Evolutionary conservation across 306 rosid species (phyloP), one percentile per base, ranked within the genome.

Genomic region (Argentina anserina): DNA sequence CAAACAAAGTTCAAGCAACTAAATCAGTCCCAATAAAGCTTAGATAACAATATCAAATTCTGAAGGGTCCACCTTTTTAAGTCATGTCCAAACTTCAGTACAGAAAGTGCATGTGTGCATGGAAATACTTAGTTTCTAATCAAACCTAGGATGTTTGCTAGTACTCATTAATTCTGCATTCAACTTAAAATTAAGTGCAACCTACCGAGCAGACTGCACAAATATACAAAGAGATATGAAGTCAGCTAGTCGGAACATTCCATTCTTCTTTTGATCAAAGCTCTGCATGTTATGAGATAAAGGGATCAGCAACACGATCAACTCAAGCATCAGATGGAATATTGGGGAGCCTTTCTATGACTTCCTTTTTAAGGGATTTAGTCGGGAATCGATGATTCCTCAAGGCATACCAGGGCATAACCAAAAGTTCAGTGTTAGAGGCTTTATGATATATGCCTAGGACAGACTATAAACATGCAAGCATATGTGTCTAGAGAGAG

Each of bases 211-310:
- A 36, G 98, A 90, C 72, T 87, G 98, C 75, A 90, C 65, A 76
- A 93, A 87, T 80, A 89, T 87, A 81, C 92, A 93, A 60, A 93
- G 91, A 61, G 96, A 90, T 77, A 93, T 86, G 84, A 93, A 87
- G 86, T 86, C 89, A 77, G 87, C 93, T 77, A 93, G 87, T 75
- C 77, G 84, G 80, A 93, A 87, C 76, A 78, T 86, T 65, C 93
- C 91, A 69, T 83, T 93, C 86, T 88, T 90, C 84, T 77, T 90
- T 79, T 86, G 88, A 87, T 93, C 97, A 81, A 93, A 93, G 79
- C 97, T 93, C 97, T 93, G 88, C 80, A 79, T 62, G 85, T 65
- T 49, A 20, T 75, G 64, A 67, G 67, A 66, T 56, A 76, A 58
- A 86, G 67, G 37, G 25, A 82, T 18, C 43, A 60, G 67, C 43